Base-by-base conservation (phyloP, 169 alveolate species). In the Eimeria praecox region DNA sequence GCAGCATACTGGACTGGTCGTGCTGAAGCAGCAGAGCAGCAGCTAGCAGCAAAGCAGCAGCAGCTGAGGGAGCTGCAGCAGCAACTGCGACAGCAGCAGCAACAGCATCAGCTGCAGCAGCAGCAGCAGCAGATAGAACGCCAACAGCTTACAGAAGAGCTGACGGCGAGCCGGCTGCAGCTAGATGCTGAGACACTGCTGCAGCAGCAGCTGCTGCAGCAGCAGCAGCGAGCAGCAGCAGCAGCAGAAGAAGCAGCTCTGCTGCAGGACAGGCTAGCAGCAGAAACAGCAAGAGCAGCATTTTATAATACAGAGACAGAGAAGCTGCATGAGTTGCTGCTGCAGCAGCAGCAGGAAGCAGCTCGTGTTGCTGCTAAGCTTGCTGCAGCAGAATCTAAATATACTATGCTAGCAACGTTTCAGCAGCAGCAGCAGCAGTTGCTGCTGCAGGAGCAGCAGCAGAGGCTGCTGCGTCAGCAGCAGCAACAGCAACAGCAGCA, bases 141-240 rank as follows among this genome's bases (percentile, higher is more conserved):
- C 59, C 92, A 85, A 59, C 92, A 85, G 62, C 92, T 85, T 35
- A 42, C 30, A 16, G 92, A 85, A 30, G 92, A 85, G 78, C 78
- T 85, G 3, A 35, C 10, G 0, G 78, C 30, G 22, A 85, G 92
- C 8, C 92, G 92, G 20, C 56, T 85, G 92, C 92, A 85, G 56
- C 56, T 85, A 22, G 92, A 85, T 44, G 92, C 92, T 16, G 92
- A 85, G 78, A 56, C 78, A 18, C 59, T 35, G 18, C 44, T 80
- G 80, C 92, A 85, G 92, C 92, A 85, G 77, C 92, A 85, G 77
- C 92, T 85, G 80, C 75, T 85, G 92, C 92, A 56, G 92, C 92
- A 35, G 92, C 92, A 85, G 92, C 91, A 83, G 75, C 91, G 54
- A 83, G 91, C 77, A 83, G 91, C 92, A 85, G 92, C 92, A 85